These are phyloP conservation scores for Yamadazyma dushanensis DNA, from an alignment of 1,139 yeast genomes.

Conservation along the genomic window DNA sequence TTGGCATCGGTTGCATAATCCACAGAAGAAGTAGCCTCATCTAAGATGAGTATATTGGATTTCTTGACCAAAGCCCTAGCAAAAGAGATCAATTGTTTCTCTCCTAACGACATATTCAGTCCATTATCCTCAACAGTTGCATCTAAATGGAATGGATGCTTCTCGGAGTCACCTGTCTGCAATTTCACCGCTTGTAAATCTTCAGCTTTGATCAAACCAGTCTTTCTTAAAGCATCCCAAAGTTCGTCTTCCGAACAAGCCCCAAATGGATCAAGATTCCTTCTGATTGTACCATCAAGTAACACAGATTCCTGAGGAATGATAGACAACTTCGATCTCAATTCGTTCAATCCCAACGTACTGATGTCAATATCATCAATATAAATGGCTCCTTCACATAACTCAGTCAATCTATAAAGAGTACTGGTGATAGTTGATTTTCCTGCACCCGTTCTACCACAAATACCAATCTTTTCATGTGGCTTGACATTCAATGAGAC, in stretches of 20 bases:
- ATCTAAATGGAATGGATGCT: conserved; percentile 67
- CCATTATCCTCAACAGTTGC: conserved; percentile 74
- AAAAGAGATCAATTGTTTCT: conserved; percentile 70
- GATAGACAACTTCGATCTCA: conserved; percentile 37
- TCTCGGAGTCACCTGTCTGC: conserved; percentile 8
- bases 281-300: conserved; percentile 40
- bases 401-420: conserved; percentile 59
- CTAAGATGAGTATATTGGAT: conserved; percentile 65
- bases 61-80: conserved; percentile 78
- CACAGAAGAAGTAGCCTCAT: conserved; percentile 83
- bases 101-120: conserved; percentile 72
- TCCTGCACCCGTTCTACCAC: conserved; percentile 84
- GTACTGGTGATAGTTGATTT: conserved; percentile 71
- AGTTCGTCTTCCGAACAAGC: conserved; percentile 36
- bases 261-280: conserved; percentile 45
- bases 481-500: conserved; percentile 47
- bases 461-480: conserved; percentile 67
- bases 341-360: conserved; percentile 30
- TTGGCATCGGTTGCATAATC: conserved; percentile 75
- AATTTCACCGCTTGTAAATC: conserved; percentile 23
- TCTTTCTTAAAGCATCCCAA: conserved; percentile 46
- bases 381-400: conserved; percentile 48
- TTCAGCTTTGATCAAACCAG: conserved; percentile 40
- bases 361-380: conserved; percentile 66
- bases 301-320: conserved; percentile 50